Conservation (phyloP, 768 basidiomycete species). For the Tricholoma sp. region DNA sequence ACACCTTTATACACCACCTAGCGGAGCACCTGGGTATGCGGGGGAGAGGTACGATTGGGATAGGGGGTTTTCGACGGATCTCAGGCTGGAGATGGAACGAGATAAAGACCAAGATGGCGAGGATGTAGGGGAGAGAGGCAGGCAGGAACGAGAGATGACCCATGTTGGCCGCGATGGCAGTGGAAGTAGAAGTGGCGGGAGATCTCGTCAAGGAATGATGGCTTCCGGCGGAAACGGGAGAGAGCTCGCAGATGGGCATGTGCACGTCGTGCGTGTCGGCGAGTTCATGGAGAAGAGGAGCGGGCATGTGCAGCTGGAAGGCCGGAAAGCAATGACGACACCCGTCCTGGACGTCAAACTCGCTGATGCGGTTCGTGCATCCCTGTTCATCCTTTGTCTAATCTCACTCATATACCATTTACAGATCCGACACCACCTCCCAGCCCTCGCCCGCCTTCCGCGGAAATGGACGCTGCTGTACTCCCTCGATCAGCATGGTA, state of each 20-base stretch:
- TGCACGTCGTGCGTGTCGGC: slow-evolving; percentile 26
- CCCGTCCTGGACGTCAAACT: slow-evolving; percentile 47
- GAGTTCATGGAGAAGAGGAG: slow-evolving; percentile 47
- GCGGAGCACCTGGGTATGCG: slow-evolving; percentile 74
- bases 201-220: background rate
- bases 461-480: slow-evolving; percentile 76
- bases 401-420: background rate
- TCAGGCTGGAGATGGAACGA: slow-evolving; percentile 33
- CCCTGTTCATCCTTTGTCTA: background rate
- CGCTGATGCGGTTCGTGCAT: slow-evolving; percentile 52
- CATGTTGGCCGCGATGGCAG: slow-evolving; percentile 4
- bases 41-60: slow-evolving; percentile 68
- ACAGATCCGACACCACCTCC: slow-evolving; percentile 68
- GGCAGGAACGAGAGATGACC: slow-evolving; percentile 15
- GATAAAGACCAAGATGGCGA: slow-evolving; percentile 10
- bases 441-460: slow-evolving; percentile 68
- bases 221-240: background rate
- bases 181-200: slow-evolving; percentile 7
- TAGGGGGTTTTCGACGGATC: slow-evolving; percentile 50
- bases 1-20: slow-evolving; percentile 31
- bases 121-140: slow-evolving; percentile 5
- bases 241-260: background rate
- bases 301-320: slow-evolving; percentile 45
- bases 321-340: slow-evolving; percentile 50
- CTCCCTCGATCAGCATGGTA: slow-evolving; percentile 93